Conservation (phyloP, 2,329 filamentous ascomycete species). For the Colletotrichum sp. region DNA sequence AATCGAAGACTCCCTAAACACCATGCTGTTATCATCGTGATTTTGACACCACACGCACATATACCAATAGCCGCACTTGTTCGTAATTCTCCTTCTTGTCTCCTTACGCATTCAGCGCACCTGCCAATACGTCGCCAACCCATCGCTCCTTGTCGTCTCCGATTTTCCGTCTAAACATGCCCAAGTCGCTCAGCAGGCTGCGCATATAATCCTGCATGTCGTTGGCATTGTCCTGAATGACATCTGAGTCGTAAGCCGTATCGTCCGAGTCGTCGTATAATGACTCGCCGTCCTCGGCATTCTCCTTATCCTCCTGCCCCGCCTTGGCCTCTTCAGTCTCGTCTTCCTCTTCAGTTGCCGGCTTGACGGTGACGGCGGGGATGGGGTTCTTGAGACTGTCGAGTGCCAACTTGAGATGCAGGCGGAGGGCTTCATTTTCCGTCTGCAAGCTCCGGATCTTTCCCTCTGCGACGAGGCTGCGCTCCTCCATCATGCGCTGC, state of each 20-base stretch:
- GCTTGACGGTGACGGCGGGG: constrained; percentile 55
- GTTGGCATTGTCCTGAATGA: constrained; percentile 58
- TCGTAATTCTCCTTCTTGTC: background rate
- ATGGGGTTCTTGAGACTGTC: constrained; percentile 92
- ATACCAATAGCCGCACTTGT: background rate
- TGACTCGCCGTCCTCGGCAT: constrained; percentile 64
- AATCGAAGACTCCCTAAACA: constrained; percentile 21
- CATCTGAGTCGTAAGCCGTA: constrained; percentile 43
- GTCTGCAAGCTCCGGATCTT: constrained; percentile 91
- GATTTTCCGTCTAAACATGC: constrained; percentile 84
- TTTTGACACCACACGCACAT: background rate
- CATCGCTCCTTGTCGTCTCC: constrained; percentile 80
- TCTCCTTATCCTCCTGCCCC: constrained; percentile 48
- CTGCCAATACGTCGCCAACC: constrained; percentile 62
- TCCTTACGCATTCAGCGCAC: constrained; percentile 43
- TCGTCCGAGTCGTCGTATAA: constrained; percentile 46
- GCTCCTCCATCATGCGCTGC: constrained; percentile 97
- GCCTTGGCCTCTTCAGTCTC: constrained; percentile 7
- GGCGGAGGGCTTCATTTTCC: constrained; percentile 86
- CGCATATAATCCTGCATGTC: constrained; percentile 87
- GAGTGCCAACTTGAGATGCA: constrained; percentile 87
- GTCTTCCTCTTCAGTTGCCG: background rate
- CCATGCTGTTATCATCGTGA: constrained; percentile 20
- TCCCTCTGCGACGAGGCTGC: constrained; percentile 85
- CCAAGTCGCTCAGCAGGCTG: constrained; percentile 79